Evolutionary conservation across 2,329 filamentous ascomycete genomes (phyloP), one percentile per base, ranked within the genome.

Genomic region (Dryadomyces quercus-mongolicae): DNA sequence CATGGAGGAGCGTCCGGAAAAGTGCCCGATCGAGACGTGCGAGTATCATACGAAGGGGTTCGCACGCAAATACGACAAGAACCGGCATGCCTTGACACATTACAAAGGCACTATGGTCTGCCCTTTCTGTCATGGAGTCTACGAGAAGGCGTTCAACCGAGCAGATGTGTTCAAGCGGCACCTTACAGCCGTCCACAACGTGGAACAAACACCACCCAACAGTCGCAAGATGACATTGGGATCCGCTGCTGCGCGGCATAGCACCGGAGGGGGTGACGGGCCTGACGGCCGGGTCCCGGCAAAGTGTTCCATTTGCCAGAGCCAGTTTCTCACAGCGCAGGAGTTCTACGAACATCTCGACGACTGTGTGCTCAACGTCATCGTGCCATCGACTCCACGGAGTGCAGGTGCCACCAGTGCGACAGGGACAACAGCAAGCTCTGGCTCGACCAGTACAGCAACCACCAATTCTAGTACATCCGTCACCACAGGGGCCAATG

Each of bases 81-180:
- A 97, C 68, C 77, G 93, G 13, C 93, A 98, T 66, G 95, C 92
- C 1, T 71, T 97, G 59, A 97, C 92, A 2, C 93, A 97, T 66
- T 98, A 97, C 75, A 95, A 95, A 68, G 92, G 92, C 9, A 96
- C 89, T 15, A 96, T 97, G 90, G 86, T 95, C 8, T 98, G 93
- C 64, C 91, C 91, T 5, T 97, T 97, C 69, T 97, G 93, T 61
- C 89, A 91, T 0, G 89, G 90, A 4, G 86, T 85, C 20, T 87
- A 86, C 6, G 92, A 96, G 68, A 96, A 96, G 74, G 89, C 87
- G 60, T 97, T 98, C 70, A 96, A 95, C 71, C 81, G 93, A 52
- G 91, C 92, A 42, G 93, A 98, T 64, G 91, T 97, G 44, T 97
- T 97, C 76, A 97, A 97, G 75, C 79, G 92, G 51, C 93, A 98